Evolutionary conservation across 768 basidiomycete genomes (phyloP), one percentile per base, ranked within the genome.

Genomic region (Hericium coralloides): DNA sequence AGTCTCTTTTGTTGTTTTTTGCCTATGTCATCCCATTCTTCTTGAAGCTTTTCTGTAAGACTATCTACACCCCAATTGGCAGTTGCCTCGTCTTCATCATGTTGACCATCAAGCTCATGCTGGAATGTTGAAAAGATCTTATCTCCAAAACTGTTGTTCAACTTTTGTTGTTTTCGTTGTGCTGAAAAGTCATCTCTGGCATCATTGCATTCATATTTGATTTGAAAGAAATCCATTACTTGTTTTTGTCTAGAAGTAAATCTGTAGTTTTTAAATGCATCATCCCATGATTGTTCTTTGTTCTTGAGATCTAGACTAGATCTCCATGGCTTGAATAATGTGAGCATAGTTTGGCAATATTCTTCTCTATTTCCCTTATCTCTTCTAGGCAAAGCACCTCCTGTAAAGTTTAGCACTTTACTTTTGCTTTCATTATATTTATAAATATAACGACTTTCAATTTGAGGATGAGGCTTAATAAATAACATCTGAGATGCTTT

Each of bases 181-280:
- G 66, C 59, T 37, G 59, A 39, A 58, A 59, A 71, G 49, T 73
- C 71, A 60, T 74, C 72, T 20, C 68, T 39, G 2, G 67, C 66
- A 66, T 74, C 71, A 7, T 68, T 51, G 53, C 72, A 73, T 53
- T 74, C 72, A 61, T 73, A 72, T 18, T 53, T 36, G 1, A 74
- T 37, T 58, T 73, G 66, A 26, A 72, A 66, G 52, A 71, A 69
- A 17, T 57, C 49, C 53, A 74, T 73, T 0, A 67, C 25, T n/a
- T 59, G 22, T 3, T 47, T 0, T 17, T 67, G 56, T 31, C 37
- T 4, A 3, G 20, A 6, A n/a, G 55, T 56, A 49, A 71, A 70
- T 1, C 18, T 41, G 49, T 67, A 54, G 0, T 37, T 10, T 0
- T 23, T 20, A 59, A 66, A 70, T 1, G 62, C 55, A 14, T 64